These are phyloP conservation scores for Dothistroma pini DNA, from an alignment of 2,329 filamentous ascomycete genomes.

Conservation along the genomic window DNA sequence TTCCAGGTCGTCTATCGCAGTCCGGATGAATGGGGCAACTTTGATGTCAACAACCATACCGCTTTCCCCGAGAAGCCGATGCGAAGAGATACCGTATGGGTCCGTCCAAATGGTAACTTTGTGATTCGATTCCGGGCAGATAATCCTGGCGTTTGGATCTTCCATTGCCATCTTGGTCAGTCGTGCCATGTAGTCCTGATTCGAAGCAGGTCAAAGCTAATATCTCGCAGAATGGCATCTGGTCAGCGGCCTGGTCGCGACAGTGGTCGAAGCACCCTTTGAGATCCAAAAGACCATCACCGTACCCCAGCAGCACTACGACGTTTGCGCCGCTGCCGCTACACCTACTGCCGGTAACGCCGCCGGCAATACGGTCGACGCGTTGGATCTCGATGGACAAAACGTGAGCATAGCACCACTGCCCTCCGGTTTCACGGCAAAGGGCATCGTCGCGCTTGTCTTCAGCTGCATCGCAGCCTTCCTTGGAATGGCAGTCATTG, in stretches of 20 bases:
- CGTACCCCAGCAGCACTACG: conserved; percentile 61
- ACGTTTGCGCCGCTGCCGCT: conserved; percentile 53
- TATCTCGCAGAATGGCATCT: conserved; percentile 48
- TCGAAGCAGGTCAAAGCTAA: conserved; percentile 4
- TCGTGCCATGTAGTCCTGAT: background rate
- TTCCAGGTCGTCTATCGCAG: conserved; percentile 58
- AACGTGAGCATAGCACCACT: conserved; percentile 54
- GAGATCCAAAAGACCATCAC: conserved; percentile 58
- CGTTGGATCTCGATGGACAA: conserved; percentile 61
- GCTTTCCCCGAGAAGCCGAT: conserved; percentile 42
- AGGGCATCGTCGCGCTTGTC: conserved; percentile 69
- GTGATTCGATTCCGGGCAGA: conserved; percentile 52
- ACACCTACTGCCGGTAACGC: conserved; percentile 63
- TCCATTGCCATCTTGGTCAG: conserved; percentile 41
- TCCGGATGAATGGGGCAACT: conserved; percentile 33
- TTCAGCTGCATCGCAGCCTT: conserved; percentile 68
- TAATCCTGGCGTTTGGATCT: conserved; percentile 42
- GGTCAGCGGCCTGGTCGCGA: conserved; percentile 49
- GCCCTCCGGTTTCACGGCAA: conserved; percentile 66
- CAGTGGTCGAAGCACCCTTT: conserved; percentile 50
- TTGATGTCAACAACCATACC: conserved; percentile 34
- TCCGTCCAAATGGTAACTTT: conserved; percentile 52
- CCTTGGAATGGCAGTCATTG: conserved; percentile 63
- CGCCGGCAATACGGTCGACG: conserved; percentile 63
- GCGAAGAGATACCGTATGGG: conserved; percentile 53